Evolutionary conservation across 495 filamentous ascomycete species (phyloP).

Genomic region (Penicillium angulare): DNA sequence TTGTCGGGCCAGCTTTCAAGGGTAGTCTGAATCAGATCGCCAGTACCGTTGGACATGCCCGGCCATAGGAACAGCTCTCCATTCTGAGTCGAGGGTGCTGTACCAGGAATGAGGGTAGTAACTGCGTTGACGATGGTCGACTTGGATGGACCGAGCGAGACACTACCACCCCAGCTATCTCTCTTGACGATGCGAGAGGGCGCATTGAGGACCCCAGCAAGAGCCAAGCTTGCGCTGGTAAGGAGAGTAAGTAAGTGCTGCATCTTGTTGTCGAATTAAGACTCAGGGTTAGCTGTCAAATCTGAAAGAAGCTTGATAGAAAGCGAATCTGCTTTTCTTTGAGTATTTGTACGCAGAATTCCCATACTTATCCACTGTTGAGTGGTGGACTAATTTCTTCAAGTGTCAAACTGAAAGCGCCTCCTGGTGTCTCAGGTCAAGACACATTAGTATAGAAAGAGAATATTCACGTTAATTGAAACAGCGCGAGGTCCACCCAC

Average conservation of each 20-base stretch:
- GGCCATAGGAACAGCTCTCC: conserved; percentile 43
- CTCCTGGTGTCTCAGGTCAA: conserved; percentile 12
- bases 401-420: no score
- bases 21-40: conserved; percentile 41
- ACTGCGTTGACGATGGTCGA: conserved; percentile 40
- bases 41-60: conserved; percentile 46
- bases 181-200: conserved; percentile 14
- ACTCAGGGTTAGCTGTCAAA: no score
- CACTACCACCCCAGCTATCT: conserved; percentile 38
- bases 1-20: conserved; percentile 35
- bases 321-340: no score
- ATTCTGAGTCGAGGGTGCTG: conserved; percentile 34
- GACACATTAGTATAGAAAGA: conserved; percentile 2
- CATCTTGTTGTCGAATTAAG: no score
- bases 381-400: background rate
- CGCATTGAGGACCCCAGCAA: conserved; percentile 1
- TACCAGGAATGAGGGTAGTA: conserved; percentile 40
- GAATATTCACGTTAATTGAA: conserved; percentile 3
- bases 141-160: conserved; percentile 40
- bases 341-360: no score
- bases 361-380: no score
- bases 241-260: conserved; percentile 5
- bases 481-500: background rate
- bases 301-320: no score
- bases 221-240: conserved; percentile 5